Base-by-base conservation (phyloP, 2,329 filamentous ascomycete genomes). In the Fusarium tuaranense region DNA sequence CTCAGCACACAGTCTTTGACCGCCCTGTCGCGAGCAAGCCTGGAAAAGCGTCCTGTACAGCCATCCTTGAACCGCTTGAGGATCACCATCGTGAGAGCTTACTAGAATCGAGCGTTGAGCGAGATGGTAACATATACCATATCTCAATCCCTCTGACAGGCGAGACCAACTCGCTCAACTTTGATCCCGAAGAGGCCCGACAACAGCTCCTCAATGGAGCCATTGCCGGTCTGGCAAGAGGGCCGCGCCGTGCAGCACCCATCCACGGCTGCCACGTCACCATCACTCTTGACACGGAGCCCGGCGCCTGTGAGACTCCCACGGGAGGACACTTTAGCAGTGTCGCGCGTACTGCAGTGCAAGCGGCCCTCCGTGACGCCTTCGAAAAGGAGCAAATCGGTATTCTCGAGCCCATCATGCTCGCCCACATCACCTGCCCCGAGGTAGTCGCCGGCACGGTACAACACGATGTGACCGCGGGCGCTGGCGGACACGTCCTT, bases 341-440 rank as follows among this genome's bases (percentile, higher is more conserved):
- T 87, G 76, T 91, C 84, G 80, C 90, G 83, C 79, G 86, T 46
- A 83, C 83, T 3, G 93, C 94, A 3, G 92, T 95, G 0, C 90
- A 92, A 69, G 86, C 88, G 10, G 92, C 92, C 0, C 88, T 98
- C 1, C 89, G 89, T 61, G 87, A 90, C 20, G 90, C 92, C 0
- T 87, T 90, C 65, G 84, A 87, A 12, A 82, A 84, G 32, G 80
- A 85, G 4, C 84, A 86, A 4, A 89, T 95, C 1, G 88, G 89
- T 1, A 86, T 99, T 44, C 93, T 98, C 84, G 97, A 99, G 80
- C 97, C 97, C 2, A 94, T 99, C 65, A 98, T 98, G 95, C 92
- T 92, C 70, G 94, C 94, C 7, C 91, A 92, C 63, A 97, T 99
- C 79, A 92, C 91, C 75, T 95, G 97, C 60, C 94, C 97, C 62